phyloP scores from a whole-genome alignment of 2,329 filamentous ascomycete genomes.

The Alternaria gaisen region DNA sequence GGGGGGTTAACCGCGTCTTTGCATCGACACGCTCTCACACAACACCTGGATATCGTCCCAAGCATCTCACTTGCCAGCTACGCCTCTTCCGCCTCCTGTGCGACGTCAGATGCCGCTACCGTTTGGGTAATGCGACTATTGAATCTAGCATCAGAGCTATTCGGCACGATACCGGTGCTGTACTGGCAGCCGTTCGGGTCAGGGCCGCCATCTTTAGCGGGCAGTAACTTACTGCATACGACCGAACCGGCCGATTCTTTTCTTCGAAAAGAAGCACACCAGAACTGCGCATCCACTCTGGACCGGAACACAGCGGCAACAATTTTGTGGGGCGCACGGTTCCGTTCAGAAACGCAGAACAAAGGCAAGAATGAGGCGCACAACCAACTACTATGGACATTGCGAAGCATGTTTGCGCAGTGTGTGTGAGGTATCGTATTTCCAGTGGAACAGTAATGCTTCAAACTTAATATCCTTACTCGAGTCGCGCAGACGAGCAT shows the following conservation, averaged over 20 bases:
- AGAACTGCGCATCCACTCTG: slow-evolving; percentile 6
- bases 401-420: not conserved
- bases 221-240: not conserved
- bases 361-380: slow-evolving; percentile 5
- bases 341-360: slow-evolving; percentile 1
- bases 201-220: slow-evolving; percentile 1
- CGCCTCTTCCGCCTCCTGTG: slow-evolving; percentile 9
- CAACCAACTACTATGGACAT: not conserved
- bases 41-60: not conserved
- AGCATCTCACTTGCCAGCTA: slow-evolving; percentile 3
- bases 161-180: not conserved
- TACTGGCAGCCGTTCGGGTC: slow-evolving; percentile 4
- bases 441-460: not conserved
- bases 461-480: not conserved
- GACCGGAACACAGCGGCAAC: slow-evolving; percentile 2
- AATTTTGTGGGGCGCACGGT: not conserved
- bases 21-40: not conserved
- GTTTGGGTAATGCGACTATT: not conserved
- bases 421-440: not conserved
- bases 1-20: not conserved
- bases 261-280: slow-evolving; percentile 2
- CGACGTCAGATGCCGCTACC: slow-evolving; percentile 9
- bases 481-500: not conserved
- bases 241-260: slow-evolving; percentile 2
- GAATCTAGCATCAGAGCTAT: slow-evolving; percentile 3